Conservation (phyloP, 805 yeast species). For the Tetrapisispora arboricola region DNA sequence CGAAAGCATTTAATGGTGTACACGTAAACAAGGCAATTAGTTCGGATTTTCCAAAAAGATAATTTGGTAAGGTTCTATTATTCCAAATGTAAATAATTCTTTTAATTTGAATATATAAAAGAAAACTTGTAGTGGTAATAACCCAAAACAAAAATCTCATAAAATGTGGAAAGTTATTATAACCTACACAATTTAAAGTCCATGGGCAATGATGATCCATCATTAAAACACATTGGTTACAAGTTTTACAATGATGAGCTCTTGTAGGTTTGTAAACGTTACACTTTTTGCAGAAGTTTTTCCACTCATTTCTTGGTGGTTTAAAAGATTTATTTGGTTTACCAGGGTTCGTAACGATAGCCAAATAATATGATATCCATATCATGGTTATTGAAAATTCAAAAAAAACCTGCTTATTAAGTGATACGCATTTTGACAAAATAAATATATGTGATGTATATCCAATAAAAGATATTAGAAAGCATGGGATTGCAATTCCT, state of each 20-base stretch:
- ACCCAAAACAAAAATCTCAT: slow-evolving; percentile 67
- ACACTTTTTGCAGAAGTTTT: slow-evolving; percentile 62
- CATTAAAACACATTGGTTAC: slow-evolving; percentile 61
- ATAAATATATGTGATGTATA: slow-evolving; percentile 53
- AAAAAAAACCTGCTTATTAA: slow-evolving; percentile 35
- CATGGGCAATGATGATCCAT: slow-evolving; percentile 97
- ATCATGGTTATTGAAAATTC: slow-evolving; percentile 42
- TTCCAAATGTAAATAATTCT: slow-evolving; percentile 38
- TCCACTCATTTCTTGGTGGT: slow-evolving; percentile 38
- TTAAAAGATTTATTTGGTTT: slow-evolving; percentile 35
- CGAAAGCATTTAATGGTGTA: slow-evolving; percentile 46
- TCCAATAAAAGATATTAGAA: slow-evolving; percentile 48
- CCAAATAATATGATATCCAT: slow-evolving; percentile 68
- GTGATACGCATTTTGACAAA: slow-evolving; percentile 35
- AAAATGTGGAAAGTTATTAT: slow-evolving; percentile 67
- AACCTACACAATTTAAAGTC: slow-evolving; percentile 88
- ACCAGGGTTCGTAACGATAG: slow-evolving; percentile 62
- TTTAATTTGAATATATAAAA: slow-evolving; percentile 33
- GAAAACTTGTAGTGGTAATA: slow-evolving; percentile 38
- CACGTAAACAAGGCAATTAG: slow-evolving; percentile 45
- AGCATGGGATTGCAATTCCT: slow-evolving; percentile 51
- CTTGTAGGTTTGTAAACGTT: slow-evolving; percentile 67
- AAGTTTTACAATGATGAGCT: slow-evolving; percentile 75
- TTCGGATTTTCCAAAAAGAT: slow-evolving; percentile 43
- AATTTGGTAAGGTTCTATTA: slow-evolving; percentile 43